A percentile compares a stretch with the other conserved stretches of the same genome.
Conservation (phyloP, 2,329 filamentous ascomycete species). For the Coniella vitis region DNA sequence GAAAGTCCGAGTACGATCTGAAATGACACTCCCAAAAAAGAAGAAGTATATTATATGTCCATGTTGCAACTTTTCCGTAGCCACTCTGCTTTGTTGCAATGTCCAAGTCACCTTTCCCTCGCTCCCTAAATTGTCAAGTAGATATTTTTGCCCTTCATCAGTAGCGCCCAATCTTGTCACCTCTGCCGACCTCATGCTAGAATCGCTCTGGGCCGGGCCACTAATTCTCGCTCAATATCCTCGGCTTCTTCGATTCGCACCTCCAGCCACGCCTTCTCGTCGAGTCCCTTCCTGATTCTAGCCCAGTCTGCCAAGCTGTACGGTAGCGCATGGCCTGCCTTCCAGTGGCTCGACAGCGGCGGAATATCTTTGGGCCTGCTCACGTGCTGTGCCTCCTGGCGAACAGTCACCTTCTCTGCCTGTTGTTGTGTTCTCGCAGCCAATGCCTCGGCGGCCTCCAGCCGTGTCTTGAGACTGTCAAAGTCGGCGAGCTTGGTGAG, state of each 20-base stretch:
- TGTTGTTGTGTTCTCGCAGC: not conserved
- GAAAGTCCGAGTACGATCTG: too few relatives aligned
- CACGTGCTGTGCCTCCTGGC: not conserved
- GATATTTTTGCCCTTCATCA: too few relatives aligned
- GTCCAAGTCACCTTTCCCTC: too few relatives aligned
- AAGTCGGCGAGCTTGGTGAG: constrained; percentile 11
- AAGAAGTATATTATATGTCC: too few relatives aligned
- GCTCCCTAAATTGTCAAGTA: too few relatives aligned
- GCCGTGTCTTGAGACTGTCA: constrained; percentile 6
- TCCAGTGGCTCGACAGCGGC: constrained; percentile 11
- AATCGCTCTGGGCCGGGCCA: constrained; percentile 1
- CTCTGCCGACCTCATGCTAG: not conserved
- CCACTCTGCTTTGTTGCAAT: too few relatives aligned
- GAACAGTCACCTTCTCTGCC: not conserved
- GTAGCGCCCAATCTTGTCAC: too few relatives aligned
- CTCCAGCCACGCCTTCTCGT: constrained; percentile 13
- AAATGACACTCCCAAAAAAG: too few relatives aligned
- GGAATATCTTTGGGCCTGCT: constrained; percentile 2
- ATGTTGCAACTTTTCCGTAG: too few relatives aligned
- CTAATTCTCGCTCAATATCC: not conserved
- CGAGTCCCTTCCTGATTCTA: constrained; percentile 3
- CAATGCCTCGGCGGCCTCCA: not conserved
- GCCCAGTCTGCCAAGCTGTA: constrained; percentile 12
- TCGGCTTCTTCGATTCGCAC: constrained; percentile 5
- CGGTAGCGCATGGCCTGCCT: constrained; percentile 12